Conservation (phyloP, 78 protist genomes). For the Pigoraptor vietnamica region DNA sequence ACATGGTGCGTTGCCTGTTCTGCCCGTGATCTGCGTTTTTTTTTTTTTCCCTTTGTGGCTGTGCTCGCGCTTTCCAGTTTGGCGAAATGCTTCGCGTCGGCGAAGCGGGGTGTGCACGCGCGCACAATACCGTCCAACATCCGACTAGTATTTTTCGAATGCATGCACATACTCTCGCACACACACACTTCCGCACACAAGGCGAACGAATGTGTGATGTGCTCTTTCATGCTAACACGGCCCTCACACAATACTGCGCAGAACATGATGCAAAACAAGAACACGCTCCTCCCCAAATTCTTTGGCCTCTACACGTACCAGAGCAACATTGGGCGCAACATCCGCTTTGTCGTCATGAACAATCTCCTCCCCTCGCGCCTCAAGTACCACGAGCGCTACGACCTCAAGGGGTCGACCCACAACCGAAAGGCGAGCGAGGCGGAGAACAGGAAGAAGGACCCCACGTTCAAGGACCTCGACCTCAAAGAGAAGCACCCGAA, state of each 20-base stretch:
- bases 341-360: conserved; percentile 84
- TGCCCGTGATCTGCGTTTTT: not conserved
- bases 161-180: not conserved
- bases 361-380: conserved; percentile 69
- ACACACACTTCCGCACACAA: not conserved
- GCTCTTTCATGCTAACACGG: not conserved
- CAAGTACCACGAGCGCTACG: conserved; percentile 66
- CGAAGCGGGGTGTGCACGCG: no score
- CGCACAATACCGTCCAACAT: no score
- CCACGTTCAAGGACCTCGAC: conserved; percentile 56
- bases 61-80: not conserved
- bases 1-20: conserved; percentile 24
- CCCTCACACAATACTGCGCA: not conserved
- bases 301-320: conserved; percentile 74
- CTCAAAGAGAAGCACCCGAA: conserved; percentile 11
- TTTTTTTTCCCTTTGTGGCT: not conserved
- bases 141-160: no score
- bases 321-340: conserved; percentile 46
- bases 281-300: conserved; percentile 69
- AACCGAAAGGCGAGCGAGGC: conserved; percentile 36
- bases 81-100: no score
- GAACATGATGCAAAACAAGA: conserved; percentile 70
- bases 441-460: conserved; percentile 32
- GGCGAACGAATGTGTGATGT: no score
- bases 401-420: conserved; percentile 75